These are phyloP conservation scores for Globisporangium parvum DNA, from an alignment of 352 stramenopile genomes.

Conservation along the genomic window DNA sequence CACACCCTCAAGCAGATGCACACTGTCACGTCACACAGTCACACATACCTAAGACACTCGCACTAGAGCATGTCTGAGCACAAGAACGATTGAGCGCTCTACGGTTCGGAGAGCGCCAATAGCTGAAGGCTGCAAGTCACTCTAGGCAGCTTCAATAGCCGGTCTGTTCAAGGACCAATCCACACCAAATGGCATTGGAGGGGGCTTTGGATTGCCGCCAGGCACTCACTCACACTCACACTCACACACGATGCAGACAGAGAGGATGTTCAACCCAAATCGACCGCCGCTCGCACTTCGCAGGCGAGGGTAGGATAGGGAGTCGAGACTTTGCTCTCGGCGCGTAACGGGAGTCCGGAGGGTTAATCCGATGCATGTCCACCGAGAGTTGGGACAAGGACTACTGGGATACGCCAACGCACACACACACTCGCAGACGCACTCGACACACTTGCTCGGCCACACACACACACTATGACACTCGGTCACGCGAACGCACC, in stretches of 20 bases:
- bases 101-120: conserved; percentile 68
- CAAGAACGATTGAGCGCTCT: conserved; percentile 86
- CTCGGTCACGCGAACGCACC: conserved; percentile 30
- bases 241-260: conserved; percentile 5
- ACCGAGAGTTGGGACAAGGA: conserved; percentile 75
- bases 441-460: conserved; percentile 9
- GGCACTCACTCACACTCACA: conserved; percentile 18
- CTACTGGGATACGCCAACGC: conserved; percentile 80
- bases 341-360: conserved; percentile 88
- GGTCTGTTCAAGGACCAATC: conserved; percentile 90
- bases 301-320: conserved; percentile 54
- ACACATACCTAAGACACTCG: conserved; percentile 15
- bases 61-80: conserved; percentile 66
- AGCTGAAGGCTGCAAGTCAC: conserved; percentile 88
- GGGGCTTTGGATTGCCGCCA: conserved; percentile 84
- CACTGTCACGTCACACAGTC: not conserved
- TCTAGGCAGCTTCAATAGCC: conserved; percentile 89
- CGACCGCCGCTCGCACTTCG: conserved; percentile 49
- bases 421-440: conserved; percentile 18
- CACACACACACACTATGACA: conserved; percentile 11
- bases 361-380: conserved; percentile 88
- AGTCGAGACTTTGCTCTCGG: conserved; percentile 47
- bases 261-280: conserved; percentile 67
- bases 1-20: not conserved
- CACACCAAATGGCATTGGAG: conserved; percentile 70